Evolutionary conservation across 2,329 filamentous ascomycete genomes (phyloP), one percentile per base, ranked within the genome.

Genomic region (Fusarium sp.): DNA sequence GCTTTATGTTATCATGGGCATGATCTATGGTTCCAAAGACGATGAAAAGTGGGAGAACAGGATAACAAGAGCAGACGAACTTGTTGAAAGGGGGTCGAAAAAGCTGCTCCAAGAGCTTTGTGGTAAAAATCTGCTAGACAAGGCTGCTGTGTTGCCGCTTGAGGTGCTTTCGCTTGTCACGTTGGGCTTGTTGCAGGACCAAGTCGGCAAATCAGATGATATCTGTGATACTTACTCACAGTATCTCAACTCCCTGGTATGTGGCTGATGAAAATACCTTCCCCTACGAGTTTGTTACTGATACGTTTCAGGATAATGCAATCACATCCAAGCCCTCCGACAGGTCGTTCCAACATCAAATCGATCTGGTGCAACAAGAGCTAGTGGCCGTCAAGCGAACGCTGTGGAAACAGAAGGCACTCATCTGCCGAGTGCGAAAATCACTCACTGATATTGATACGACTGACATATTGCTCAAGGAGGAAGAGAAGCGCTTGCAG

Each of bases 221-320:
- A 79, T 84, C 17, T 78, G 74, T 38, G 77, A 80, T 22, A 82
- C 79, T 0, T 85, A 84, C 50, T 82, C 80, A 0, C 76, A 81
- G 39, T 83, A 81, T 43, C 75, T 84, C 6, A 77, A 79, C 39
- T 77, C 75, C 3, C 70, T 85, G 38, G 83, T 84, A 75, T 53
- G 79, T 43, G 24, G 17, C 6, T 2, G 33, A 9, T 53, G 14
- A 28, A 24, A 7, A 6, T 3, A 8, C 1, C 2, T 17, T 17
- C 17, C 6, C 31, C 17, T 6, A 7, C 4, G 28, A 1, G 9
- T 15, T 19, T 15, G 19, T 45, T 44, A 26, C 68, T 78, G 24
- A 79, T 34, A 21, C 6, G 4, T 51, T 15, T 2, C 38, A 81
- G 80, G 80, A 83, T 58, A 79, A 78, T 17, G 77, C 80, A 4